These are phyloP conservation scores for Simplicillium sp. DNA, from an alignment of 2,329 filamentous ascomycete genomes.

Conservation along the genomic window DNA sequence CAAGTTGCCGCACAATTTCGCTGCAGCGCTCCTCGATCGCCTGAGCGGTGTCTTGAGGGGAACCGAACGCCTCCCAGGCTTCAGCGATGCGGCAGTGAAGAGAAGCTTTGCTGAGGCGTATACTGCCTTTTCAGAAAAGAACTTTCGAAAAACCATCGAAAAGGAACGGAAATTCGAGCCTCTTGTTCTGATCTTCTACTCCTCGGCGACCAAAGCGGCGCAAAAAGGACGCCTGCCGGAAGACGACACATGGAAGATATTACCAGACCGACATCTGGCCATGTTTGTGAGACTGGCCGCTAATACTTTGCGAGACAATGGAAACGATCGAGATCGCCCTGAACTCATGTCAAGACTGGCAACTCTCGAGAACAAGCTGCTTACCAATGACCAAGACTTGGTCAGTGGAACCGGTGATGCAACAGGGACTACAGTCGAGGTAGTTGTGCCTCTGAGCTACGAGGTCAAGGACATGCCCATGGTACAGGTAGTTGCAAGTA, in stretches of 20 bases:
- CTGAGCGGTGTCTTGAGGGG: constrained; percentile 74
- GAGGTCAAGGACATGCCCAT: constrained; percentile 96
- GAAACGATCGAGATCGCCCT: constrained; percentile 74
- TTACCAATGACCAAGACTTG: constrained; percentile 89
- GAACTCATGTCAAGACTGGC: constrained; percentile 73
- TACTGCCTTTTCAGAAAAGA: constrained; percentile 81
- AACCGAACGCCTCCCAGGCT: constrained; percentile 76
- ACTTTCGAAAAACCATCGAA: constrained; percentile 83
- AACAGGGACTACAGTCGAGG: constrained; percentile 55
- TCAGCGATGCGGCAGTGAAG: constrained; percentile 82
- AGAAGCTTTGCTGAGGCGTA: constrained; percentile 91
- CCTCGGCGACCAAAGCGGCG: constrained; percentile 77
- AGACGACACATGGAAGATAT: constrained; percentile 82
- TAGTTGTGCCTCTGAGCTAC: constrained; percentile 73
- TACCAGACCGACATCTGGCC: constrained; percentile 90
- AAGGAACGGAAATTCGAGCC: constrained; percentile 92
- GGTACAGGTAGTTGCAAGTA: constrained; percentile 75
- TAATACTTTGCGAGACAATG: constrained; percentile 70
- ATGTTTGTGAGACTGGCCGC: constrained; percentile 84
- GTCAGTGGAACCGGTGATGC: constrained; percentile 22
- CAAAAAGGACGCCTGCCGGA: constrained; percentile 65
- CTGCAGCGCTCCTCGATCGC: constrained; percentile 51
- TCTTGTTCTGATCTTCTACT: constrained; percentile 91
- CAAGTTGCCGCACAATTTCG: constrained; percentile 50
- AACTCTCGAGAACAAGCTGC: constrained; percentile 83